Evolutionary conservation across 805 yeast species (phyloP), one percentile per base, ranked within the genome.

Genomic region (Candida endomychidarum): DNA sequence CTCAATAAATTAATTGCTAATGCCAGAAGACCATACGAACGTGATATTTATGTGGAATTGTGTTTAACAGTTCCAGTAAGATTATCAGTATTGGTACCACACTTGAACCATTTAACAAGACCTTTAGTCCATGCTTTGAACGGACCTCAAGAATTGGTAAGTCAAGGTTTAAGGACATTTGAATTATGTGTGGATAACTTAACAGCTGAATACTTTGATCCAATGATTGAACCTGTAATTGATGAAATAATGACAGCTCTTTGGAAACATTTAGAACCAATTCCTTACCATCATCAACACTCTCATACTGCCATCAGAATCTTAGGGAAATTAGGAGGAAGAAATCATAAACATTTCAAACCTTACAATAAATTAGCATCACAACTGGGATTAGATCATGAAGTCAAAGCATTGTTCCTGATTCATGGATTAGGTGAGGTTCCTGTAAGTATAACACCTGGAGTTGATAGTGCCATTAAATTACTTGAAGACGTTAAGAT

Each of bases 11-110:
- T 90, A 70, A 80, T 93, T 28, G 74, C 81, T 18, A 84, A 88
- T 17, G 89, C 98, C 2, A 73, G 95, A 39, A 72, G 89, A 29
- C 88, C 96, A 0, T 91, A 86, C 49, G 98, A 93, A 56, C 75
- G 96, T 39, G 98, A 93, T 56, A 79, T 93, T 3, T 93, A 90
- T 54, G 98, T 93, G 35, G 99, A 93, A 56, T 70, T 93, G 35
- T 93, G 99, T 55, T 71, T 93, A 45, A 90, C 96, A 0, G 97
- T 93, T 5, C 99, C 99, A 0, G 99, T 93, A 1, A 72, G 99
- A 43, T 67, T 93, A 19, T 87, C 96, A 43, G 96, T 91, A 0
- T 68, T 93, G 49, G 97, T 95, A 1, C 98, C 99, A 1, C 96
- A 90, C 55, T 66, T 93, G 50, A 85, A 83, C 50, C 86, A 83